Base-by-base conservation (phyloP, 345 rosid genomes). In the Lepidium aucheri region DNA sequence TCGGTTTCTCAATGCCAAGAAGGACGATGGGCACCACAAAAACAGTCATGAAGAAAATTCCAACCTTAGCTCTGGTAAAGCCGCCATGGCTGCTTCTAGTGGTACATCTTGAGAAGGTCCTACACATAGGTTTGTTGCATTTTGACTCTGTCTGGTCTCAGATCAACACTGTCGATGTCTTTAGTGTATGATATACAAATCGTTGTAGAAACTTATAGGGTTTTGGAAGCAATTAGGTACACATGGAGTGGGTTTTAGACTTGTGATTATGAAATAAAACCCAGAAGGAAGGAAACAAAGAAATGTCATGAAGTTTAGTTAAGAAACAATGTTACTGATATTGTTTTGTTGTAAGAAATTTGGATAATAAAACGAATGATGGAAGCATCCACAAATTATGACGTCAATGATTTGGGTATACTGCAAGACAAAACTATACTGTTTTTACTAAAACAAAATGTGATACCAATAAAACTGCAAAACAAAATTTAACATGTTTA, bases 1-100 rank as follows among this genome's bases (percentile, higher is more conserved):
- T 41, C 81, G 99, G 62, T 84, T 91, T 81, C 89, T 88, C 66
- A 88, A 88, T 63, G 70, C 89, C 22, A 90, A 88, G 86, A 88
- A 63, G 18, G 80, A 81, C 43, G 68, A 16, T 1, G 86, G 73
- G 69, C 78, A 26, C 73, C 84, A 59, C 50, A 81, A 79, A 56
- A 65, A 79, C 61, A 33, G 8, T n/a, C 78, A 81, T 46, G 84
- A 77, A 58, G 78, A 80, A 34, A 63, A 77, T 41, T 73, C 82
- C 78, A 83, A 82, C 76, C 84, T 89, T 54, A 78, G 79, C 74
- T 65, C 81, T 5, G 82, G 67, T 61, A 85, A 76, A 74, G 73
- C 56, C 5, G 83, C 78, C 41, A 65, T 64, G 36, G 76, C 84
- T 58, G 71, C 83, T 43, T 60, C 81, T 5, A 79, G 77, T 58